These are phyloP conservation scores for Pichia pseudocactophila DNA, from an alignment of 805 yeast genomes.

Conservation along the genomic window DNA sequence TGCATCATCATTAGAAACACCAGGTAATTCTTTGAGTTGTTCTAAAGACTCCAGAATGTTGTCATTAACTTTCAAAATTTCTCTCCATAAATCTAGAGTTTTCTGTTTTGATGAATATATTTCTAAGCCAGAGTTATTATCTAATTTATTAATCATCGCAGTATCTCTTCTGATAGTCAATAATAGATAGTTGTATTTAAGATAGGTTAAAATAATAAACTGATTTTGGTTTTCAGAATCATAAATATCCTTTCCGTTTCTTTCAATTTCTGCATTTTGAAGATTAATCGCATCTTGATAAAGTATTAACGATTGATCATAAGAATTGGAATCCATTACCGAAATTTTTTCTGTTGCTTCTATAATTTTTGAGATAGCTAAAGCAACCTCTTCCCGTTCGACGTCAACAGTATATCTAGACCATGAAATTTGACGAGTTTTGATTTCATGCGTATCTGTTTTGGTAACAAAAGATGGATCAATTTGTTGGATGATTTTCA, in stretches of 20 bases:
- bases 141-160: constrained; percentile 30
- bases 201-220: constrained; percentile 67
- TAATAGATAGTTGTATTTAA: constrained; percentile 57
- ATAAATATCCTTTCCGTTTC: constrained; percentile 35
- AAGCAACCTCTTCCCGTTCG: constrained; percentile 65
- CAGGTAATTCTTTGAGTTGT: constrained; percentile 74
- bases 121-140: constrained; percentile 20
- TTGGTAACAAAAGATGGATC: constrained; percentile 32
- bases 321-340: constrained; percentile 35
- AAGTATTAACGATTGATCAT: constrained; percentile 46
- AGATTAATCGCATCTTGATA: constrained; percentile 65
- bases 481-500: constrained; percentile 27
- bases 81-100: constrained; percentile 29
- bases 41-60: constrained; percentile 43
- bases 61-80: constrained; percentile 40
- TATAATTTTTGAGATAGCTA: constrained; percentile 38
- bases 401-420: constrained; percentile 49
- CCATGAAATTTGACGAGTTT: constrained; percentile 37
- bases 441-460: constrained; percentile 11
- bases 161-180: constrained; percentile 68
- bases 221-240: constrained; percentile 57
- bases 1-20: constrained; percentile 80
- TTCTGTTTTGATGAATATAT: constrained; percentile 17
- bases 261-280: constrained; percentile 48
- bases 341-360: constrained; percentile 25